Conservation (phyloP, 2,329 filamentous ascomycete species). For the Phaeosphaeria sp. region DNA sequence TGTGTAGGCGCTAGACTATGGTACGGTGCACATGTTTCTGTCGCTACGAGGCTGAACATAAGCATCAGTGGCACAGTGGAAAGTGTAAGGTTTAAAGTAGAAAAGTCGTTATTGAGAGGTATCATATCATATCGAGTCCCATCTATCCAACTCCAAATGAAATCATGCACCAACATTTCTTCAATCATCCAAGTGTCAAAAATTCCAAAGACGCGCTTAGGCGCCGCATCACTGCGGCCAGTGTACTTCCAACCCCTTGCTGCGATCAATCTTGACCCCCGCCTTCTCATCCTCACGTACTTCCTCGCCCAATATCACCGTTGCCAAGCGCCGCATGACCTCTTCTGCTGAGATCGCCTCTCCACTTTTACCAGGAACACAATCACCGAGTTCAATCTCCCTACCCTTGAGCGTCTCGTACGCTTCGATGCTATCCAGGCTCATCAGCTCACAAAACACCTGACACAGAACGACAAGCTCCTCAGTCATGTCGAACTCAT, state of each 20-base stretch:
- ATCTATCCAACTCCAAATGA: conserved; percentile 1
- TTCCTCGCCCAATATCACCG: conserved; percentile 41
- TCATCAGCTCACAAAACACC: conserved; percentile 42
- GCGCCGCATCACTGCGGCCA: conserved; percentile 16
- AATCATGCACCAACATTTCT: background rate
- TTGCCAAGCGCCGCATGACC: conserved; percentile 41
- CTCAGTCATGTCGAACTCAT: conserved; percentile 40
- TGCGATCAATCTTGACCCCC: conserved; percentile 30
- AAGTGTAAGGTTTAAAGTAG: background rate
- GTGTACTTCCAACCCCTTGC: conserved; percentile 18
- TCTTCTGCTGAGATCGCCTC: conserved; percentile 29
- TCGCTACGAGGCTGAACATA: background rate
- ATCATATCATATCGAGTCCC: conserved; percentile 2
- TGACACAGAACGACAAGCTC: conserved; percentile 41
- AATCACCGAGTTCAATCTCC: conserved; percentile 38
- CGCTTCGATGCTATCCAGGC: conserved; percentile 27
- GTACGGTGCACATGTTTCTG: no score
- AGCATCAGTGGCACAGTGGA: background rate
- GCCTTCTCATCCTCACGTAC: conserved; percentile 43
- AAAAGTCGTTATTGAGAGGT: conserved; percentile 6
- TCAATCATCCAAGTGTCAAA: no score
- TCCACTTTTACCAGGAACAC: conserved; percentile 28
- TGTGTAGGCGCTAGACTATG: no score
- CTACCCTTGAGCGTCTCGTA: conserved; percentile 34
- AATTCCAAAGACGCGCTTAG: no score